Conservation (phyloP, 495 filamentous ascomycete species). For the Filosporella fistucella region DNA sequence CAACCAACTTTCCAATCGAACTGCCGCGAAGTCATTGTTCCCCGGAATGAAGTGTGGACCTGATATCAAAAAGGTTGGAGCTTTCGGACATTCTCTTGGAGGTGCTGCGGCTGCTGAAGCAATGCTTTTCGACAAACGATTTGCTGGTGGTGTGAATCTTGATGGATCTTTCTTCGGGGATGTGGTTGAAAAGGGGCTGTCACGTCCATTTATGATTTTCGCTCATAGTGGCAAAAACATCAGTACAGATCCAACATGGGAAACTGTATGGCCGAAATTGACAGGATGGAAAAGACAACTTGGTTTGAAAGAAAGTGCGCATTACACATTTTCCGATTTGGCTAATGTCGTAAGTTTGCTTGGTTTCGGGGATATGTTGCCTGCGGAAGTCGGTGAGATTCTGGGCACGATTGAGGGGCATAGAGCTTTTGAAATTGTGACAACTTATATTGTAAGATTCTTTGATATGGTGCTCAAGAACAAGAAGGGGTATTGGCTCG, state of each 20-base stretch:
- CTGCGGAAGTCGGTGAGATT: neutral
- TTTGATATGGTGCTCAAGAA: constrained; percentile 5
- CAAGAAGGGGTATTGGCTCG: neutral
- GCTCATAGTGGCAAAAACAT: constrained; percentile 10
- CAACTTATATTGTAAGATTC: neutral
- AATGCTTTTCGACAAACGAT: constrained; percentile 32
- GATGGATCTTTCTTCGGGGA: constrained; percentile 37
- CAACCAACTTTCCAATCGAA: constrained; percentile 25
- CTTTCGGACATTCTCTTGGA: constrained; percentile 51
- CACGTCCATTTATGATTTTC: constrained; percentile 12
- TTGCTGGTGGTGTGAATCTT: constrained; percentile 42
- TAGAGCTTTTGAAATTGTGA: neutral
- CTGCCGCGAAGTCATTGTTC: constrained; percentile 17
- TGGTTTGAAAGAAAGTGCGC: constrained; percentile 11
- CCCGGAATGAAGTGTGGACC: constrained; percentile 9
- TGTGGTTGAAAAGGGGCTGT: neutral
- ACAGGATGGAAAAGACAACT: constrained; percentile 23
- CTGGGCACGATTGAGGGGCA: constrained; percentile 1
- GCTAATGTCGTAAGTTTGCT: constrained; percentile 18
- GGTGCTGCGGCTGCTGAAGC: constrained; percentile 43
- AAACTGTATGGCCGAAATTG: constrained; percentile 14
- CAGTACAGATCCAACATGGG: constrained; percentile 16
- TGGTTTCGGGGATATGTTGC: constrained; percentile 3
- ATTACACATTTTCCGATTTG: constrained; percentile 31
- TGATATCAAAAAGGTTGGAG: constrained; percentile 26